Base-by-base conservation (phyloP, 2,329 filamentous ascomycete species). In the Fusarium sp. region DNA sequence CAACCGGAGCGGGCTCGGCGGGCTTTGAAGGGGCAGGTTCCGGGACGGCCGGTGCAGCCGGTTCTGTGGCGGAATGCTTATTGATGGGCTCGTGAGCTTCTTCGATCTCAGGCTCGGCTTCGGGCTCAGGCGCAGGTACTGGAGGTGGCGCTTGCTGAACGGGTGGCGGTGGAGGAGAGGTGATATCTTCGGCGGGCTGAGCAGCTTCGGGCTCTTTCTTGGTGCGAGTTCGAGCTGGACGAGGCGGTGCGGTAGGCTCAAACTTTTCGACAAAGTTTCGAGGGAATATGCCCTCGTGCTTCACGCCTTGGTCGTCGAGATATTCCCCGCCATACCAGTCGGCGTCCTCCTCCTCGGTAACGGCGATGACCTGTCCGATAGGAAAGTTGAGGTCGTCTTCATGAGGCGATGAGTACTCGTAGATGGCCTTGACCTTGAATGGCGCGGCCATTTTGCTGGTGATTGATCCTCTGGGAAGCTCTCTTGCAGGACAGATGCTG, bases 181-280 rank as follows among this genome's bases (percentile, higher is more conserved):
- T 74, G 58, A 80, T 74, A 59, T 75, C 73, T 44, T 76, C 80
- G 56, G 81, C 73, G 26, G 77, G 73, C 21, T 76, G 73, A 51
- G 77, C 68, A 64, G 76, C 72, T 55, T 79, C 76, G 24, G 74
- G 67, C 32, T 80, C 78, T 76, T 88, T 91, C 82, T 91, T 94
- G 51, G 86, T 81, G 69, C 92, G 89, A 17, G 88, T 83, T 74
- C 96, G 89, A 66, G 88, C 86, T 58, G 96, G 96, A 60, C 96
- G 89, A 62, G 94, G 93, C 62, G 96, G 96, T 67, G 95, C 91
- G 56, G 89, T 91, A 36, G 96, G 96, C 78, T 98, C 95, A 80
- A 93, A 96, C 81, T 91, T 93, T 80, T 99, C 96, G 75, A 99
- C 96, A 77, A 99, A 99, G 81, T 98, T 99, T 77, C 91, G 91